Evolutionary conservation across 495 filamentous ascomycete genomes (phyloP).

Genomic region (Neurospora sp.): DNA sequence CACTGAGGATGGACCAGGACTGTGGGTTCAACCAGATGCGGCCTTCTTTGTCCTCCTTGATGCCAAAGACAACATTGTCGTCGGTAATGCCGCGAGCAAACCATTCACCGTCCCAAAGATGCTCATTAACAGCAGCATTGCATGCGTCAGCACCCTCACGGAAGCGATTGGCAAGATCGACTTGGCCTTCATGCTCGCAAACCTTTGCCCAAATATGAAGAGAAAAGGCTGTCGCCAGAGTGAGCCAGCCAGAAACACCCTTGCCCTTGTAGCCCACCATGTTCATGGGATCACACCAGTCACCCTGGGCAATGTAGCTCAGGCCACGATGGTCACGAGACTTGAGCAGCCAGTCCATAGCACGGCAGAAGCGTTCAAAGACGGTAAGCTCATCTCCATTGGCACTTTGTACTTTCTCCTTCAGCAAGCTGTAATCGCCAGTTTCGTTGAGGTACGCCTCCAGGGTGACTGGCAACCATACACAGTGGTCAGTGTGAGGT

Average conservation of each 20-base stretch:
- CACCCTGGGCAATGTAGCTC: slow-evolving; percentile 47
- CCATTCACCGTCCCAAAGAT: slow-evolving; percentile 48
- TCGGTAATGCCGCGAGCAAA: slow-evolving; percentile 49
- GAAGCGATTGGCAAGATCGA: slow-evolving; percentile 30
- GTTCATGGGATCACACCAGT: slow-evolving; percentile 52
- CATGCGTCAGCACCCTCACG: slow-evolving; percentile 34
- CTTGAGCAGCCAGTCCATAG: slow-evolving; percentile 43
- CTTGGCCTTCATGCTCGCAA: slow-evolving; percentile 34
- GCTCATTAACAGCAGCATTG: slow-evolving; percentile 39
- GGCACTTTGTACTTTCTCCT: slow-evolving; percentile 29
- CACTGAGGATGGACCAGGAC: slow-evolving; percentile 42
- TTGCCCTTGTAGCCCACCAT: slow-evolving; percentile 48
- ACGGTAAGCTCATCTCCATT: slow-evolving; percentile 38
- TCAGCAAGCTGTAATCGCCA: slow-evolving; percentile 39
- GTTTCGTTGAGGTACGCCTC: slow-evolving; percentile 46
- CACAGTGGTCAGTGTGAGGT: slow-evolving; percentile 48
- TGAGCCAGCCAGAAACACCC: slow-evolving; percentile 48
- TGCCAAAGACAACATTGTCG: slow-evolving; percentile 41
- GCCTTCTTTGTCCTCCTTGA: slow-evolving; percentile 38
- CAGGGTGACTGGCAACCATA: slow-evolving; percentile 44
- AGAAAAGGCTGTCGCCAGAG: slow-evolving; percentile 42
- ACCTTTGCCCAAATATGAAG: slow-evolving; percentile 40
- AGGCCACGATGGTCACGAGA: slow-evolving; percentile 42
- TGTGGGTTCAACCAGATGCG: slow-evolving; percentile 51
- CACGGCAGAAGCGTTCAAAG: slow-evolving; percentile 42